These are phyloP conservation scores for Gynostemma pentaphyllum DNA, from an alignment of 306 rosid species.

Conservation along the genomic window DNA sequence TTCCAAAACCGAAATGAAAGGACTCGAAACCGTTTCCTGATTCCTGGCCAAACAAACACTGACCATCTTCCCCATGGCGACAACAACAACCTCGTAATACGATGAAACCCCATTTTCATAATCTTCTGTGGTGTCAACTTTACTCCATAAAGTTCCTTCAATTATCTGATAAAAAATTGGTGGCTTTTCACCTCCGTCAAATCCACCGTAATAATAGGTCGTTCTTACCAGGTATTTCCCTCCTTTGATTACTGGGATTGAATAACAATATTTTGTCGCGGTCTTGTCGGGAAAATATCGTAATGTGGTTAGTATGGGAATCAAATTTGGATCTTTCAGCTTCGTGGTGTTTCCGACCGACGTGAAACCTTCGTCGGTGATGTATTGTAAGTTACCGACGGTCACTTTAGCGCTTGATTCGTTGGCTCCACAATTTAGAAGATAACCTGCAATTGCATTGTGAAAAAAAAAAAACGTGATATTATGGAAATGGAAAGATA, in stretches of 20 bases:
- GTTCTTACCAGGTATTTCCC: conserved; percentile 53
- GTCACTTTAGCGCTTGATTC: conserved; percentile 9
- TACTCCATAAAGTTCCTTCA: conserved; percentile 67
- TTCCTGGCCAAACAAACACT: conserved; percentile 78
- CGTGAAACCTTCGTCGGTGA: conserved; percentile 43
- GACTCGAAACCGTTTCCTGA: conserved; percentile 39
- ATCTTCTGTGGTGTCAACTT: conserved; percentile 64
- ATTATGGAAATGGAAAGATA: too few species aligned
- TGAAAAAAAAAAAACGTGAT: background rate
- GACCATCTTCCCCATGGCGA: conserved; percentile 32
- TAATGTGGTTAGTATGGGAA: conserved; percentile 45
- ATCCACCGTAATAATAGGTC: conserved; percentile 60
- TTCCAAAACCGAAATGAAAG: conserved; percentile 82
- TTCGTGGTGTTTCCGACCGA: conserved; percentile 31
- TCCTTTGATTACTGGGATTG: conserved; percentile 40
- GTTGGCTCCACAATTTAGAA: conserved; percentile 49
- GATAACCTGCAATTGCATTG: conserved; percentile 40
- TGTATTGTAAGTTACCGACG: conserved; percentile 28
- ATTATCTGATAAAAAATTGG: conserved; percentile 84
- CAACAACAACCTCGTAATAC: conserved; percentile 48
- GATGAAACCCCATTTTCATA: conserved; percentile 58
- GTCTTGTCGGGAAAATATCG: conserved; percentile 55
- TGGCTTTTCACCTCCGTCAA: conserved; percentile 58
- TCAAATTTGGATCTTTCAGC: conserved; percentile 25
- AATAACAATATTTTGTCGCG: conserved; percentile 55